Base-by-base conservation (phyloP, 73 alveolate genomes). In the Durusdinium trenchii region DNA sequence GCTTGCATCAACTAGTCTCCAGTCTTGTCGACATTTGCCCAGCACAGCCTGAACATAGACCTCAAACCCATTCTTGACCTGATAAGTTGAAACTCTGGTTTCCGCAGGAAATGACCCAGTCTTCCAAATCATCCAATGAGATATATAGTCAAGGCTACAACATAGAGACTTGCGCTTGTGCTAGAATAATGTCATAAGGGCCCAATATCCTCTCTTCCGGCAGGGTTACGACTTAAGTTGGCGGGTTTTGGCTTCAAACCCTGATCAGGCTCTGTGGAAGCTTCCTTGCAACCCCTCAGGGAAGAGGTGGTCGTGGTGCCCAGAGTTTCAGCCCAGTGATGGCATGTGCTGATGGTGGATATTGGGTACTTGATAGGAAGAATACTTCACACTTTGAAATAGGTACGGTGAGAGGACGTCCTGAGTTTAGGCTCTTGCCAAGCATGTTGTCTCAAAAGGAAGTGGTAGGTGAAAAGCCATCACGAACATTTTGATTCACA, bases 251-350 rank as follows among this genome's bases (percentile, higher is more conserved):
- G 64, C 64, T 54, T 54, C 28, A 54, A 12, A 20, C 64, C 64
- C 16, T 36, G 50, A 48, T 42, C 62, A 86, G 95, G 95, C 64
- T 42, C 95, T n/a, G 86, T 90, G 48, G 96, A 90, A 54, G 79
- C 96, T 42, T 62, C 71, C 43, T 50, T 90, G 71, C 96, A 90
- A 73, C 85, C 87, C 10, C 46, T 90, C 52, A n/a, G 86, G 86
- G 96, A 90, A 46, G 75, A 90, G 61, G 96, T 90, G 96, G 96
- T 42, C 79, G 64, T 36, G 84, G 16, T 28, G 85, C 84, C 51
- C 95, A 26, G 20, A 18, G 45, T 20, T 26, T 36, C 54, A 20
- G 52, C 35, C 32, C 60, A 12, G 46, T 35, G 16, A 7, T 7
- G 46, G 43, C 1, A n/a, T 45, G 35, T 35, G 30, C n/a, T 16